Evolutionary conservation across 306 rosid genomes (phyloP), one percentile per base, ranked within the genome.

Genomic region (Nissolia schottii): DNA sequence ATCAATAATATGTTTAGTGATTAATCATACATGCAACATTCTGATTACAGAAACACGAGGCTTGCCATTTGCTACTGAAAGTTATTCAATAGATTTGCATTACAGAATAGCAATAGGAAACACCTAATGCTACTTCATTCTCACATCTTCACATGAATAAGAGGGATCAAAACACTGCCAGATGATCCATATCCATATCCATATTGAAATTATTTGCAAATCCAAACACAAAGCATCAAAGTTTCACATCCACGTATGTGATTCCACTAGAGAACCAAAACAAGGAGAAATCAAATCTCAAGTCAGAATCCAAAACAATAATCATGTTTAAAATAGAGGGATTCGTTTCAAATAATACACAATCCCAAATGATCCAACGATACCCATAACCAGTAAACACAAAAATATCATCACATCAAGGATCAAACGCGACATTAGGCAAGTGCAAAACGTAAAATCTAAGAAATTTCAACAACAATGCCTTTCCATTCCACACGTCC

Each of bases 291-390:
- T 4, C 34, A 74, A 70, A 64, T 70, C 64, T 50, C 28, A 31
- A 16, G 43, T 19, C 1, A 49, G 14, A 64, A 18, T 4, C 20
- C 38, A 41, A 55, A 55, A 65, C 25, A 2, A 37, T 9, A 31
- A n/a, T 18, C 6, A 41, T 25, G 32, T 25, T 20, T 46, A 37
- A 53, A 23, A 65, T n/a, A 22, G 2, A n/a, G 45, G 41, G 57
- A 10, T 16, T 48, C 6, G n/a, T 43, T 14, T 49, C 18, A 1
- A 50, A 8, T 43, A 12, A 13, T 43, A 14, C 2, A 13, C 16
- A 23, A n/a, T 25, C 34, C 12, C 49, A 15, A 16, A 76, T 16
- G 64, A 82, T 78, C 71, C 74, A 62, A 16, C 25, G 31, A 55
- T 41, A 45, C 27, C 12, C 23, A 60, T 3, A 45, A 54, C 50